Evolutionary conservation across 2,329 filamentous ascomycete species (phyloP), one percentile per base, ranked within the genome.

Genomic region (Biscogniauxia mediterranea): DNA sequence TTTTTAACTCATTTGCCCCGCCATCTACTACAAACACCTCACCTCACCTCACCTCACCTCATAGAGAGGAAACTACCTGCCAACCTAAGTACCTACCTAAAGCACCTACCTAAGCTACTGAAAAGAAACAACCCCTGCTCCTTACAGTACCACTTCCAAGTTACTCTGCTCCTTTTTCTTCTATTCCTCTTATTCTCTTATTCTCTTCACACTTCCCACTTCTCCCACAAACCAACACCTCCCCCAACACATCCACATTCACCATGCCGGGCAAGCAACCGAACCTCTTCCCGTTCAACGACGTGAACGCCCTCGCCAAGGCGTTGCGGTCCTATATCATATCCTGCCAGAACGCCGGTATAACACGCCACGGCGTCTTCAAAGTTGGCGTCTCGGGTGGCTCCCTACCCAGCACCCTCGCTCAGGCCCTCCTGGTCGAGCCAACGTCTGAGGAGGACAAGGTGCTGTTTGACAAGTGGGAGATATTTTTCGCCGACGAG

Each of bases 401-500:
- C 69, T 97, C 93, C 17, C 86, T 99, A 53, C 95, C 95, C 60
- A 89, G 92, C 73, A 91, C 89, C 15, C 89, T 99, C 51, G 92
- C 93, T 53, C 87, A 92, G 75, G 93, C 93, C 9, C 86, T 98
- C 11, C 86, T 98, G 25, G 73, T 85, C 69, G 79, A 72, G 67
- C 78, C 78, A 28, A 73, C 76, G 21, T 80, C 77, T 9, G 73
- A 78, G 51, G 75, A 88, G 60, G 91, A 93, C 73, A 83, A 80
- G 3, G 78, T 93, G 68, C 82, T 90, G 70, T 97, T 96, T 78
- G 81, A 84, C 74, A 92, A 91, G 77, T 99, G 95, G 95, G 91
- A 98, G 73, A 92, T 99, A 73, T 99, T 98, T 84, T 98, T 97
- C 78, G 94, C 94, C 73, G 95, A 99, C 75, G 95, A 99, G 83